Evolutionary conservation across 768 basidiomycete genomes (phyloP).

Genomic region (Termitomyces sp.): DNA sequence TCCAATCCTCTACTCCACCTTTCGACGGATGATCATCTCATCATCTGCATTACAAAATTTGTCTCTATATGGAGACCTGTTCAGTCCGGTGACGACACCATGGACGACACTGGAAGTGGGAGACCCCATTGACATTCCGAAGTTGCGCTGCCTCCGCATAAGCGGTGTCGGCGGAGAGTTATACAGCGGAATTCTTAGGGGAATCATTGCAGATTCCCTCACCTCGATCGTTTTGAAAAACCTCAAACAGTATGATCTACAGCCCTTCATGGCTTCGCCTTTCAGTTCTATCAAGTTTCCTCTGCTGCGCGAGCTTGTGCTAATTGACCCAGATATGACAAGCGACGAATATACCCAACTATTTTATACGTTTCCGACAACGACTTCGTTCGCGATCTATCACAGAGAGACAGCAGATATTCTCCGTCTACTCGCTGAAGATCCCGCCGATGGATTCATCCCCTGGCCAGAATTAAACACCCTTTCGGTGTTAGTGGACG

Average conservation of each 20-base stretch:
- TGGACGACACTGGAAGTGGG: constrained; percentile 19
- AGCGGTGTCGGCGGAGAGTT: constrained; percentile 30
- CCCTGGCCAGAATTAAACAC: constrained; percentile 32
- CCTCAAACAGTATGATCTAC: constrained; percentile 35
- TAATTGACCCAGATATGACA: constrained; percentile 38
- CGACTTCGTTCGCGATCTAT: constrained; percentile 26
- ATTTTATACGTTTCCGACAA: constrained; percentile 26
- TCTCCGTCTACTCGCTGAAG: constrained; percentile 21
- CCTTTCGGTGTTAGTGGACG: constrained; percentile 23
- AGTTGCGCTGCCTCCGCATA: constrained; percentile 35
- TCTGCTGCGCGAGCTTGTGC: constrained; percentile 28
- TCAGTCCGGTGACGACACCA: constrained; percentile 11
- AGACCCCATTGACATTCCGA: constrained; percentile 25
- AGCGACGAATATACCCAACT: constrained; percentile 21
- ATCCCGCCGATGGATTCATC: background rate
- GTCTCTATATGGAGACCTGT: constrained; percentile 39
- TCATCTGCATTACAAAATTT: constrained; percentile 31
- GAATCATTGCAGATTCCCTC: constrained; percentile 33
- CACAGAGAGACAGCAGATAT: constrained; percentile 17
- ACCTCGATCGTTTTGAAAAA: constrained; percentile 37
- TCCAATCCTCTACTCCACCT: constrained; percentile 28
- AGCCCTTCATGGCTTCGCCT: constrained; percentile 24
- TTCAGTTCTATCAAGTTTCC: constrained; percentile 22
- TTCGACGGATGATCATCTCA: constrained; percentile 29
- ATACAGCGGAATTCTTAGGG: constrained; percentile 32